These are phyloP conservation scores for Trametes elegans DNA, from an alignment of 768 basidiomycete genomes.

Conservation along the genomic window DNA sequence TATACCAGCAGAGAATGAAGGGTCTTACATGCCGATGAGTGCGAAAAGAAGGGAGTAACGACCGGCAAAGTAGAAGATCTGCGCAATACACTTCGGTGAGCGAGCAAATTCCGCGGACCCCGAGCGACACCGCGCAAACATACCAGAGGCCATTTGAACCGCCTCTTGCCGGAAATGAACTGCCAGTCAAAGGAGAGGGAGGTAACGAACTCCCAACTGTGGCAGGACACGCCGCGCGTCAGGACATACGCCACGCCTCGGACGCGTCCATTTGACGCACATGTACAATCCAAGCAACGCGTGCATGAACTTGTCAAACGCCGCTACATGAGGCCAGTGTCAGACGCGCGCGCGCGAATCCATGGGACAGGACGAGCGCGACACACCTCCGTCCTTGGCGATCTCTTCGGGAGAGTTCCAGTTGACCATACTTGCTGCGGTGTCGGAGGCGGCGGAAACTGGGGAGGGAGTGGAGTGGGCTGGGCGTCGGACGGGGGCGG, in stretches of 20 bases:
- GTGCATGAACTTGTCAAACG: slow-evolving; percentile 43
- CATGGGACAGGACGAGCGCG: neutral
- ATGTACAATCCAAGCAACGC: slow-evolving; percentile 43
- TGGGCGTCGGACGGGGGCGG: slow-evolving; percentile 2
- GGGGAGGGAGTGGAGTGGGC: neutral
- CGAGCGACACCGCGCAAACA: slow-evolving; percentile 1
- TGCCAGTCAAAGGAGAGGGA: slow-evolving; percentile 44
- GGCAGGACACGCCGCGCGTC: neutral
- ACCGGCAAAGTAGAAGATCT: slow-evolving; percentile 46
- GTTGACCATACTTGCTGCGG: slow-evolving; percentile 34
- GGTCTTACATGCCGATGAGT: slow-evolving; percentile 48
- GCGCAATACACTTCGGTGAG: neutral
- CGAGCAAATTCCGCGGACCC: too few relatives aligned
- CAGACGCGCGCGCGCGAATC: neutral
- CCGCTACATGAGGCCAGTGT: slow-evolving; percentile 29
- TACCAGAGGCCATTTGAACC: slow-evolving; percentile 48
- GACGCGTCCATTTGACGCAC: slow-evolving; percentile 29
- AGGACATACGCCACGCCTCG: neutral
- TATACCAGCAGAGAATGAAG: too few relatives aligned
- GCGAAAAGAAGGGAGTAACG: slow-evolving; percentile 45
- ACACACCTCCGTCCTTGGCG: slow-evolving; percentile 36
- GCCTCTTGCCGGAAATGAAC: slow-evolving; percentile 38
- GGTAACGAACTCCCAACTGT: slow-evolving; percentile 44
- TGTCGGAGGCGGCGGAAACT: neutral
- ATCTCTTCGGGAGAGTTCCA: slow-evolving; percentile 41